Base-by-base conservation (phyloP, 306 rosid species). In the Hippophae rhamnoides region DNA sequence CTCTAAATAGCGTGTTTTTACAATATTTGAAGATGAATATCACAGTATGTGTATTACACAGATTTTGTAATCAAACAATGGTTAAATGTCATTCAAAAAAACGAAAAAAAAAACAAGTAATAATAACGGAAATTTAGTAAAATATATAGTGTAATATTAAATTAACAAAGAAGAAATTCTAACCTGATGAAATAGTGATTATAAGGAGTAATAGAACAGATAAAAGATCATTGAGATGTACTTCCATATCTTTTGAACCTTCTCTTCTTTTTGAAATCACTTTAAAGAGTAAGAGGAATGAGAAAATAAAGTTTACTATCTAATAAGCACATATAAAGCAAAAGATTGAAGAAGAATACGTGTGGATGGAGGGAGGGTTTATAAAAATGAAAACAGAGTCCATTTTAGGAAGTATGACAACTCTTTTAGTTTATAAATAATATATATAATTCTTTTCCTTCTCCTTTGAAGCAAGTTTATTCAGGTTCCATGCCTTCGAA, bases 381-480 rank as follows among this genome's bases (percentile, higher is more conserved):
- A 65, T 61, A 71, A 78, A 31, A 31, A 61, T 57, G 63, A 56
- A 56, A 73, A 75, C 70, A 64, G 63, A 25, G 70, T 25, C 23
- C 14, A 12, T 10, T 57, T 27, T n/a, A 48, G 41, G 57, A 50
- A 60, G 40, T 0, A 63, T 58, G 74, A n/a, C 71, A 75, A 68
- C 60, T 62, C 69, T 50, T 56, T 11, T 38, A 44, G 42, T 62
- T 66, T 56, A 6, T 52, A 27, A 43, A 40, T 42, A 13, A 47
- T 63, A 64, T 43, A 64, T 43, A 38, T 38, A 63, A 81, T 92
- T 78, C 98, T 62, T 85, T 85, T 54, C 95, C 84, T 79, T 46
- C 42, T 61, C 79, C 79, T 62, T 54, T 5, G 41, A 41, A 58
- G 60, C 87, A 90, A 85, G 89, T 79, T 79, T 78, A 66, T 57